Percentiles rank a stretch among this genome's conserved stretches.
Evolutionary conservation across 176 grass and related monocot genomes (phyloP).

Genomic region (Cenchrus fungigraminus): DNA sequence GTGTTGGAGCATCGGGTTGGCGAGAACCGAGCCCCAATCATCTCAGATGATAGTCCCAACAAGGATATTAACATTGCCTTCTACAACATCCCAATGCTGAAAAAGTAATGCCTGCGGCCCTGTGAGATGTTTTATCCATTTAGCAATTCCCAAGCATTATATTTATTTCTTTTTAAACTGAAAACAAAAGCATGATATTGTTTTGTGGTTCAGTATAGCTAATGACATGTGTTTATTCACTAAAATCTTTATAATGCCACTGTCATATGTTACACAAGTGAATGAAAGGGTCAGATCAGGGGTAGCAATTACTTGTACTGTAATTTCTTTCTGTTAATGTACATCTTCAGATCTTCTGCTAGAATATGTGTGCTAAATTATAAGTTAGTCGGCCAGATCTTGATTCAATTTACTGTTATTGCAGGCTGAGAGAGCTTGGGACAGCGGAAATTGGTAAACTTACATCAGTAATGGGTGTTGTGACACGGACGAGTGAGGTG

Average conservation of each 20-base stretch:
- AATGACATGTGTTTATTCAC: background rate
- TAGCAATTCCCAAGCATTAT: background rate
- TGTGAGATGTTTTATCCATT: background rate
- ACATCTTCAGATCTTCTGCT: background rate
- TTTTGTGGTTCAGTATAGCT: background rate
- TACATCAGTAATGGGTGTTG: conserved; percentile 93
- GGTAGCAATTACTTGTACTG: background rate
- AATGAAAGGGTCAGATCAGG: background rate
- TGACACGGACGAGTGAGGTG: conserved; percentile 95
- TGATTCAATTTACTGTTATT: conserved; percentile 31
- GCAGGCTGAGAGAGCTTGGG: conserved; percentile 80
- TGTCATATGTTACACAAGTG: background rate
- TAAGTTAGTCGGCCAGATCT: background rate
- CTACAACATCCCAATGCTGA: conserved; percentile 88
- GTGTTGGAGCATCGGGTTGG: conserved; percentile 68
- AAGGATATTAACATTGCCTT: conserved; percentile 92
- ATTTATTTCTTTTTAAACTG: background rate
- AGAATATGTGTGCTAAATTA: background rate
- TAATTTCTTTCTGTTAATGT: background rate
- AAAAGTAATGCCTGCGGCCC: conserved; percentile 51
- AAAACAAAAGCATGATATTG: background rate
- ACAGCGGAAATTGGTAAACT: conserved; percentile 92
- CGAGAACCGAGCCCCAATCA: conserved; percentile 71
- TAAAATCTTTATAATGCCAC: conserved; percentile 23
- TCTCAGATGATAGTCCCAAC: conserved; percentile 87